Conservation (phyloP, 2,329 filamentous ascomycete genomes). For the Trichophyton rubrum region DNA sequence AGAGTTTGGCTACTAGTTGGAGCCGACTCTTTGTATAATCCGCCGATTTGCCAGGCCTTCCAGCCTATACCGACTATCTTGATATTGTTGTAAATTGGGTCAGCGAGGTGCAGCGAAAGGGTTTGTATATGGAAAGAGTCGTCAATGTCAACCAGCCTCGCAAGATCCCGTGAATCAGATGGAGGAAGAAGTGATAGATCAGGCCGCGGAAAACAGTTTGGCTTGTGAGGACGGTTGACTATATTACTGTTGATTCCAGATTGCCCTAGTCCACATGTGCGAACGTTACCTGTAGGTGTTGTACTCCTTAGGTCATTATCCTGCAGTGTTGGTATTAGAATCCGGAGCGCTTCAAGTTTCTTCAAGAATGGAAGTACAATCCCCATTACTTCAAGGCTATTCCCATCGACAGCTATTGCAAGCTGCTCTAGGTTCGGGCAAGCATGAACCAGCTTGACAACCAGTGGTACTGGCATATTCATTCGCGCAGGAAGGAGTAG, state of each 20-base stretch:
- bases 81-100: constrained; percentile 23
- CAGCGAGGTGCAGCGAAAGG: constrained; percentile 22
- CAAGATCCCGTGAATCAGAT: constrained; percentile 16
- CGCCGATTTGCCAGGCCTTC: constrained; percentile 28
- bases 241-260: background rate
- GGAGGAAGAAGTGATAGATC: background rate
- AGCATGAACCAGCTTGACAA: constrained; percentile 40
- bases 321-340: constrained; percentile 25
- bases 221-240: background rate
- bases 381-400: constrained; percentile 28
- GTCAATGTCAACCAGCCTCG: constrained; percentile 28
- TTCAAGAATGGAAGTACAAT: constrained; percentile 31
- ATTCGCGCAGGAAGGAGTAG: constrained; percentile 46
- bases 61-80: constrained; percentile 29
- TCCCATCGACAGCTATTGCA: constrained; percentile 37
- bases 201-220: background rate
- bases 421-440: constrained; percentile 50
- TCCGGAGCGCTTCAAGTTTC: constrained; percentile 29
- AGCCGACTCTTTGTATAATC: constrained; percentile 25
- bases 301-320: background rate
- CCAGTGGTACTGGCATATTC: constrained; percentile 37
- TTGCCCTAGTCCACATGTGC: background rate
- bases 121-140: constrained; percentile 23
- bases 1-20: background rate
- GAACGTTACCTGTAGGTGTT: background rate